phyloP scores from a whole-genome alignment of 345 rosid genomes.

The Arabidopsis arenosa region DNA sequence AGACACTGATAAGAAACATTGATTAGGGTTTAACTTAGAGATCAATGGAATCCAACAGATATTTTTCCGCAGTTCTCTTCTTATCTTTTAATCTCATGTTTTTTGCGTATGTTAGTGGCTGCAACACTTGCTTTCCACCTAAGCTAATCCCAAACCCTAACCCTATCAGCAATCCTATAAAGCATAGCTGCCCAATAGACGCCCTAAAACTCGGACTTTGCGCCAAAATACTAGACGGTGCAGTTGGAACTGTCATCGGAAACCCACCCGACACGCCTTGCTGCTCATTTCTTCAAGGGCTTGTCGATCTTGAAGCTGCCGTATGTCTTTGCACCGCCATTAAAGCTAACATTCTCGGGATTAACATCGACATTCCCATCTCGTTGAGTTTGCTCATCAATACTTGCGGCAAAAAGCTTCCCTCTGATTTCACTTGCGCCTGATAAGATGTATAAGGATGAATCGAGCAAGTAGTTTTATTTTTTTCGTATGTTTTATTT shows the following conservation, averaged over 20 bases:
- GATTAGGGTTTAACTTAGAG: constrained; percentile 13
- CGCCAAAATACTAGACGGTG: constrained; percentile 60
- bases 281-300: constrained; percentile 67
- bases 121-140: constrained; percentile 55
- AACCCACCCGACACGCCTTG: constrained; percentile 67
- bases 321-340: constrained; percentile 79
- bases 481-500: not conserved
- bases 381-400: constrained; percentile 71
- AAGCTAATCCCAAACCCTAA: constrained; percentile 56
- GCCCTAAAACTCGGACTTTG: constrained; percentile 66
- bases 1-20: constrained; percentile 10
- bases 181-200: constrained; percentile 64
- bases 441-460: constrained; percentile 23
- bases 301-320: constrained; percentile 68
- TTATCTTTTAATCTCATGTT: constrained; percentile 42
- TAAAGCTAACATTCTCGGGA: constrained; percentile 71
- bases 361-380: constrained; percentile 64
- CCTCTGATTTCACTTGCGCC: constrained; percentile 71
- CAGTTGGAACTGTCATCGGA: constrained; percentile 57
- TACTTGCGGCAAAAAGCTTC: constrained; percentile 74
- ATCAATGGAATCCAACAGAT: constrained; percentile 50
- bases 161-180: constrained; percentile 42
- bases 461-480: not conserved
- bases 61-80: constrained; percentile 45
- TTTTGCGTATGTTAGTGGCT: constrained; percentile 53